Evolutionary conservation across 176 grass and related monocot genomes (phyloP), one percentile per base, ranked within the genome.

Genomic region (Rhynchospora tenuis): DNA sequence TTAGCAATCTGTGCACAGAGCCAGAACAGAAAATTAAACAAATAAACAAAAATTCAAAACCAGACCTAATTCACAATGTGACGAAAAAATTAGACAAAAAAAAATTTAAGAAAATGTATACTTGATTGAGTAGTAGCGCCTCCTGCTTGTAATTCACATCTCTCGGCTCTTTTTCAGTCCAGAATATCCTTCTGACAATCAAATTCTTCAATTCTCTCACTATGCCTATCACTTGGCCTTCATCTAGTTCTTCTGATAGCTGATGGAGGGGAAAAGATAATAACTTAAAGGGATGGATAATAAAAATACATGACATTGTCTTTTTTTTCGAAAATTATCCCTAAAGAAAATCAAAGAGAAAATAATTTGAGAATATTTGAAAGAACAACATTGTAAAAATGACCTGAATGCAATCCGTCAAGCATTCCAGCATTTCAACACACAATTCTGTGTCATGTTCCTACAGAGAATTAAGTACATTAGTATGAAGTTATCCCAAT

Each of bases 361-460:
- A 33, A 38, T 4, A 38, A 38, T 38, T 38, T 38, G 5, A 38
- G 33, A 38, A 4, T 38, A 38, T 38, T 38, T 38, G 33, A 38
- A 38, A 38, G 3, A 38, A 38, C 33, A 38, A 38, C 33, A 38
- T 38, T 38, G 33, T 38, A 38, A 38, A 38, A 4, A 38, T 38
- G 33, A 92, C 90, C 90, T 91, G 87, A 84, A 91, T 88, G 54
- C 87, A 93, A 46, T 91, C 85, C 84, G 91, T 88, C 73, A 93
- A 52, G 28, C 91, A 91, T 68, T 89, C 90, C 66, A 93, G 27
- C 77, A 93, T 91, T 88, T 70, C 88, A 66, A 86, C 82, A 50
- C 89, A 90, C 59, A 97, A 89, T 91, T 97, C 89, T 65, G 88
- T 84, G 56, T 97, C 93, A 6, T 87, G 89, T 88, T 97, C 93